Percentiles rank a stretch among this genome's conserved stretches.
These are phyloP conservation scores for Paradendryphiella salina DNA, from an alignment of 2,329 filamentous ascomycete genomes.

Conservation along the genomic window DNA sequence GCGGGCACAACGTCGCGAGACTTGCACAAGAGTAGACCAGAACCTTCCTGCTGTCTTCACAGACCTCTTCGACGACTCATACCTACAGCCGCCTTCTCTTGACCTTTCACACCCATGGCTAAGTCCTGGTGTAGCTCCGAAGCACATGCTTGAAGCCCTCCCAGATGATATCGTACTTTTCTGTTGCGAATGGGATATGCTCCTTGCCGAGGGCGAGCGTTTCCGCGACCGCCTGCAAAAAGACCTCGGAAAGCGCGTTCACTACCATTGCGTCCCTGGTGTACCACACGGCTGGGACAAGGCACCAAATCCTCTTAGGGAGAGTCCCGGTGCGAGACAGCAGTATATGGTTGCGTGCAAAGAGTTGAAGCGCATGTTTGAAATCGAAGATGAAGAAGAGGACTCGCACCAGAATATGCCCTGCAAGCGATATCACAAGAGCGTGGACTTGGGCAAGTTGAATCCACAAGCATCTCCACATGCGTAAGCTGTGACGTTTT, in stretches of 20 bases:
- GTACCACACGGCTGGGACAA: conserved; percentile 70
- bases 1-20: conserved; percentile 61
- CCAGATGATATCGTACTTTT: conserved; percentile 65
- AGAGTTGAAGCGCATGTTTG: conserved; percentile 54
- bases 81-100: conserved; percentile 53
- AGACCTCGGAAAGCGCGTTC: conserved; percentile 59
- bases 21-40: conserved; percentile 57
- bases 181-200: conserved; percentile 69
- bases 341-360: conserved; percentile 60
- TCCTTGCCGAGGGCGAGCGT: conserved; percentile 63
- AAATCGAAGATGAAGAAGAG: conserved; percentile 36
- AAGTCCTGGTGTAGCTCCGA: conserved; percentile 60
- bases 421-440: conserved; percentile 18
- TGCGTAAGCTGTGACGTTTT: not conserved
- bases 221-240: conserved; percentile 63
- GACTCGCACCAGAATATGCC: conserved; percentile 15
- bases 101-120: conserved; percentile 62
- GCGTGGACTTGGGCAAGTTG: conserved; percentile 10
- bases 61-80: conserved; percentile 57
- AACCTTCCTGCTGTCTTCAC: conserved; percentile 57
- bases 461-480: not conserved
- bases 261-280: conserved; percentile 61
- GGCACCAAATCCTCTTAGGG: conserved; percentile 62
- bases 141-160: conserved; percentile 57
- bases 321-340: conserved; percentile 56